These are phyloP conservation scores for Fusarium coicis DNA, from an alignment of 2,329 filamentous ascomycete species.

Conservation along the genomic window DNA sequence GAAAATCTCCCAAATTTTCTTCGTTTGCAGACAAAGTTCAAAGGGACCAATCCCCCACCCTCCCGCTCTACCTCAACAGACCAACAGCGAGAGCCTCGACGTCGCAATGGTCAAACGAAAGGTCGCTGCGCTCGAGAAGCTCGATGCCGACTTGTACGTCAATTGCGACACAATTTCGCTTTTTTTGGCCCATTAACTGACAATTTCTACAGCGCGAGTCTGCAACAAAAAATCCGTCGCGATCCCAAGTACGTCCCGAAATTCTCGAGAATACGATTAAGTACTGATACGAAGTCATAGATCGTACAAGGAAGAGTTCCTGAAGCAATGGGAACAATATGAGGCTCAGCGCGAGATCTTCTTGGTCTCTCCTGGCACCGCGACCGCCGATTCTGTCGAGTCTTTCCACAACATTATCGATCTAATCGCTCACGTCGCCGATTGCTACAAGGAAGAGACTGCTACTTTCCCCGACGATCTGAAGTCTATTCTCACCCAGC, in stretches of 20 bases:
- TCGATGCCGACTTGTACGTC: conserved; percentile 84
- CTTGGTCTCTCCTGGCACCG: conserved; percentile 81
- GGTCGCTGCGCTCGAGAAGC: conserved; percentile 91
- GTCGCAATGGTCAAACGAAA: conserved; percentile 82
- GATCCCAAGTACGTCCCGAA: conserved; percentile 74
- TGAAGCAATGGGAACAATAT: conserved; percentile 91
- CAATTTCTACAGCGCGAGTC: conserved; percentile 70
- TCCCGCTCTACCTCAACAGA: conserved; percentile 20
- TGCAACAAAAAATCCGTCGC: conserved; percentile 90
- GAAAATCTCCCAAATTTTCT: conserved; percentile 39
- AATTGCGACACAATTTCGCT: neutral
- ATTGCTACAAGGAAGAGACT: conserved; percentile 89
- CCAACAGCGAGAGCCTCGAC: neutral
- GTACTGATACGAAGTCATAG: conserved; percentile 52
- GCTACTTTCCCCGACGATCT: conserved; percentile 82
- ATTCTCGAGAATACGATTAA: neutral
- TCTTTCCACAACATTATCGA: conserved; percentile 93
- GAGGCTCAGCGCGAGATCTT: conserved; percentile 92
- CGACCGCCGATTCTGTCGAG: conserved; percentile 80
- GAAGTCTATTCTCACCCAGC: conserved; percentile 80
- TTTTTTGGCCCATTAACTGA: conserved; percentile 39
- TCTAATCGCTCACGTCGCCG: conserved; percentile 91
- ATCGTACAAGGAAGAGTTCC: conserved; percentile 90
- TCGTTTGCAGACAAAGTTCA: conserved; percentile 2
- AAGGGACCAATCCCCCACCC: conserved; percentile 23